Percentiles rank a stretch among this genome's conserved stretches.
phyloP scores from a whole-genome alignment of 1,284 basidiomycete genomes.

The Xerocomus amazonicus region DNA sequence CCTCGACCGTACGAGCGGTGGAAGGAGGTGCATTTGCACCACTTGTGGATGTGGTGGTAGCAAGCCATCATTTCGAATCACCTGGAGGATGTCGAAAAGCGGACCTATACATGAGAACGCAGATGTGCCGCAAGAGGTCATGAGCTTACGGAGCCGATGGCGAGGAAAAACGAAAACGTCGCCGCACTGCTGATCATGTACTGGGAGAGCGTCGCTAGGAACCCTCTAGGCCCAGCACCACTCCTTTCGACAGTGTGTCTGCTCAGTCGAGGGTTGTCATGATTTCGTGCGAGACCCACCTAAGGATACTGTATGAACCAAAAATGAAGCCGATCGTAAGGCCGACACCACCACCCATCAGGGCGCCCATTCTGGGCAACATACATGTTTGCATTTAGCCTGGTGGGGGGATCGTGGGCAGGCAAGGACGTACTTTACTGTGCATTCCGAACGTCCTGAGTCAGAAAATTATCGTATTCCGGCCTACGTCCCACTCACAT shows the following conservation, averaged over 20 bases:
- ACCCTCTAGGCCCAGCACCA: slow-evolving; percentile 84
- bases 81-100: slow-evolving; percentile 39
- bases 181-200: slow-evolving; percentile 93
- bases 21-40: slow-evolving; percentile 52
- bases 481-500: slow-evolving; percentile 42
- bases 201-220: slow-evolving; percentile 84
- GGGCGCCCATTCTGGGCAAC: slow-evolving; percentile 76
- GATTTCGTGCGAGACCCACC: slow-evolving; percentile 43
- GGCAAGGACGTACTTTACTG: slow-evolving; percentile 47
- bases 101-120: slow-evolving; percentile 7
- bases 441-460: background rate
- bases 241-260: slow-evolving; percentile 44
- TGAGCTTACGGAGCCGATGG: slow-evolving; percentile 71
- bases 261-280: slow-evolving; percentile 6
- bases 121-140: background rate
- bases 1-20: slow-evolving; percentile 53
- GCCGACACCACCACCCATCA: slow-evolving; percentile 91
- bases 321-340: slow-evolving; percentile 96
- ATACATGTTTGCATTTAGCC: slow-evolving; percentile 13
- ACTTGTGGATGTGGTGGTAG: slow-evolving; percentile 59
- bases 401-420: slow-evolving; percentile 2
- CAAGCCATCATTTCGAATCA: slow-evolving; percentile 68
- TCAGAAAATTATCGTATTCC: slow-evolving; percentile 17
- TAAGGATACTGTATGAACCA: slow-evolving; percentile 84
- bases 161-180: slow-evolving; percentile 82